Evolutionary conservation across 257 asterid species (phyloP), one percentile per base, ranked within the genome.

Genomic region (Solanum bulbocastanum): DNA sequence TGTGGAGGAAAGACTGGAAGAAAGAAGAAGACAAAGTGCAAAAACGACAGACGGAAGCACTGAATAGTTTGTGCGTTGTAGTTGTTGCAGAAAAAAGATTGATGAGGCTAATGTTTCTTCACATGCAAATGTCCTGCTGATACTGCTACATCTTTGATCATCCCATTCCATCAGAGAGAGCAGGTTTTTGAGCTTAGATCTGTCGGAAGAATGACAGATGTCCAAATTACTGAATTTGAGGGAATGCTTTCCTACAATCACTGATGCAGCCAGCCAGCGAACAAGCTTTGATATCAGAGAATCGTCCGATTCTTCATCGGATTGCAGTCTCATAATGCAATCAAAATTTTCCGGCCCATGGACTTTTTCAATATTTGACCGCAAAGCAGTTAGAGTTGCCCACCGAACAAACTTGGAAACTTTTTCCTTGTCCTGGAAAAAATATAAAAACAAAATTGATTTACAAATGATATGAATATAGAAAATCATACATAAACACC

Each of bases 251-350:
- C 97, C 95, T 56, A 92, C 94, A 89, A 96, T 93, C 72, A 90
- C 96, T 10, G 98, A 93, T 88, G 98, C 99, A 87, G 94, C 88
- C 89, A 96, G 89, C 98, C 99, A 96, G 88, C 98, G 93, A 87
- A 96, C 88, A 87, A 96, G 98, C 91, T 95, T 95, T 81, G 95
- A 87, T 83, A 89, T 83, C 69, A 94, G 93, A 88, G 94, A 90
- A 69, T 94, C 96, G 87, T 92, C 93, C 27, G 88, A 76, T 27
- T 89, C 88, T 86, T 86, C 90, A 78, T 88, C 91, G 5, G 93
- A 86, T 49, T 76, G 90, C 39, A 88, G 86, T 40, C 75, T 49
- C 58, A 71, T 66, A 86, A 33, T 73, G 88, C 49, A 37, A 90
- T 52, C 84, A 8, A 87, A 87, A 87, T 88, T 92, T 87, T 92